These are phyloP conservation scores for Dactylellina leptospora DNA, from an alignment of 2,329 filamentous ascomycete genomes.

Conservation along the genomic window DNA sequence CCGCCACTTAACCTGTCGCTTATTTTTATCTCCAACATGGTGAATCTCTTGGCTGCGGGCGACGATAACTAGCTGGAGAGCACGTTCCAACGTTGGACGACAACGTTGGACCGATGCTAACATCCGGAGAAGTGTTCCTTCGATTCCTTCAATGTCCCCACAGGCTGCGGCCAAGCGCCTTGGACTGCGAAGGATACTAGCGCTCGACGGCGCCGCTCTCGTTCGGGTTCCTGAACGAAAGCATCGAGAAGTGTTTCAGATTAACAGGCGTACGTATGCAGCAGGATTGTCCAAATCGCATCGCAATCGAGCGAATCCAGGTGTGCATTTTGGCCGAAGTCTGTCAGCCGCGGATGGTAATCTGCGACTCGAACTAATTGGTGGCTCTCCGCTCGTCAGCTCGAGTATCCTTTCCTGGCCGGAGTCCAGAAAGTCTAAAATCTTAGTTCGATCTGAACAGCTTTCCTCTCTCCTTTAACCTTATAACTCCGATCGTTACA, in stretches of 20 bases:
- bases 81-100: not conserved
- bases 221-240: not conserved
- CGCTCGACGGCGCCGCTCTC: not conserved
- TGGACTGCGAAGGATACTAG: not conserved
- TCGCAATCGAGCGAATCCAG: too few species aligned
- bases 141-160: not conserved
- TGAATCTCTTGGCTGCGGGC: not conserved
- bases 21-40: not conserved
- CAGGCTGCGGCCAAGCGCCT: not conserved
- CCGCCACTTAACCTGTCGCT: not conserved
- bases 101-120: not conserved
- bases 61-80: not conserved
- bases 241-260: conserved; percentile 1
- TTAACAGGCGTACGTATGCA: conserved; percentile 5
- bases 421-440: not conserved
- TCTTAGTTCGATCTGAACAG: too few species aligned
- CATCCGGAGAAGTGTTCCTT: not conserved
- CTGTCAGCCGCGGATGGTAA: not conserved
- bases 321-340: not conserved
- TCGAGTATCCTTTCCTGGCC: not conserved
- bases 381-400: too few species aligned
- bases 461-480: not conserved
- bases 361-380: too few species aligned
- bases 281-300: too few species aligned
- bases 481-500: too few species aligned